Conservation (phyloP, 768 basidiomycete genomes). For the Panus rudis region DNA sequence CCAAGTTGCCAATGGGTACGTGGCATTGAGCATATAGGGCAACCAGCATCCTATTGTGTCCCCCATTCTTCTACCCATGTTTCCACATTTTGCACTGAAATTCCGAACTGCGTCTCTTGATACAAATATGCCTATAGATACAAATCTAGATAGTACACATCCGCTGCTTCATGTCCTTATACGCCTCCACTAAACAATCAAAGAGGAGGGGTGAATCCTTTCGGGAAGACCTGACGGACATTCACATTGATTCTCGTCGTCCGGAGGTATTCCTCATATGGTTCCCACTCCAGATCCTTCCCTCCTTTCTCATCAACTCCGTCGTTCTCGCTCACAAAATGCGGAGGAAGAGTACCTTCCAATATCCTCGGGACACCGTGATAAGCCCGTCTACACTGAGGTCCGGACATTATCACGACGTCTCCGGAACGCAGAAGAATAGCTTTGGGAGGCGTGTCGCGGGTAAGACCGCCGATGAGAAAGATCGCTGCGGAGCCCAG, state of each 20-base stretch:
- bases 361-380: conserved; percentile 94
- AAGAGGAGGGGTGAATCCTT: conserved; percentile 43
- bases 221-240: conserved; percentile 83
- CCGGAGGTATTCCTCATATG: conserved; percentile 57
- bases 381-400: conserved; percentile 76
- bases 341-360: conserved; percentile 67
- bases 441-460: conserved; percentile 69
- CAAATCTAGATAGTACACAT: too few species aligned
- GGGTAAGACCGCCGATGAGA: conserved; percentile 77
- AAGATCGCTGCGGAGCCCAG: conserved; percentile 88
- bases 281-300: conserved; percentile 46
- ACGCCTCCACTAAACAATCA: too few species aligned
- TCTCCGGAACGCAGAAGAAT: conserved; percentile 90
- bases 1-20: too few species aligned
- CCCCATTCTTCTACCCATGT: too few species aligned
- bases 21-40: too few species aligned
- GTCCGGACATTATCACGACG: conserved; percentile 88
- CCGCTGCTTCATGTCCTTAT: too few species aligned
- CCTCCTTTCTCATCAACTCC: conserved; percentile 9
- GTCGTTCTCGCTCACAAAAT: conserved; percentile 29
- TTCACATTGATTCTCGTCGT: conserved; percentile 85
- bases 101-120: too few species aligned
- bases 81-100: too few species aligned
- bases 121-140: too few species aligned
- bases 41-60: too few species aligned